phyloP scores from a whole-genome alignment of 768 basidiomycete genomes.

The Lactifluus subvellereus region DNA sequence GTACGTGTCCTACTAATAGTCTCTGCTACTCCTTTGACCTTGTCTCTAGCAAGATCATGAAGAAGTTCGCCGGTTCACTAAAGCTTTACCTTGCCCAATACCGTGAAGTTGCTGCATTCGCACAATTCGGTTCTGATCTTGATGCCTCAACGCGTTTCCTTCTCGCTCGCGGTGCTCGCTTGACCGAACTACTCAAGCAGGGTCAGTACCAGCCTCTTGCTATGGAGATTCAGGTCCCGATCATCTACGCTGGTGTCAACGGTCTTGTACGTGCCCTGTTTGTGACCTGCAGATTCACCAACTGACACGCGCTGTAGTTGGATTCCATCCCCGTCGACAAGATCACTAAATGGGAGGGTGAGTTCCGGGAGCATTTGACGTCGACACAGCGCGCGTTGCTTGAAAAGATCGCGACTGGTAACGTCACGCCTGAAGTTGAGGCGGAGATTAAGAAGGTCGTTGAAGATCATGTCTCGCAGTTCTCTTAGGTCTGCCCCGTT shows the following conservation, averaged over 20 bases:
- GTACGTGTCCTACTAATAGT: conserved; percentile 44
- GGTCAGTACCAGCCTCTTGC: conserved; percentile 95
- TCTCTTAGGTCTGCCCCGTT: conserved; percentile 39
- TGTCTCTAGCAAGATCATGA: conserved; percentile 85
- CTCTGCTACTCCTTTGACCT: conserved; percentile 2
- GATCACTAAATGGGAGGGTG: conserved; percentile 88
- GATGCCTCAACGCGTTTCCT: conserved; percentile 99
- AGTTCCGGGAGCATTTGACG: conserved; percentile 84
- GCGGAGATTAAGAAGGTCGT: conserved; percentile 92
- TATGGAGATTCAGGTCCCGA: conserved; percentile 95
- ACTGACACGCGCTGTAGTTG: conserved; percentile 44
- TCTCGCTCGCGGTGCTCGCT: conserved; percentile 93
- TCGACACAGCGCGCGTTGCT: conserved; percentile 71
- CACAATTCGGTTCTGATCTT: conserved; percentile 99
- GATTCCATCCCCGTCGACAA: conserved; percentile 93
- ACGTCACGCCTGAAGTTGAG: conserved; percentile 86
- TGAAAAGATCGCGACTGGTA: conserved; percentile 76
- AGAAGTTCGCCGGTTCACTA: conserved; percentile 99
- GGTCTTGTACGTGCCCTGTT: conserved; percentile 66
- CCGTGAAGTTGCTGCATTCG: conserved; percentile 99
- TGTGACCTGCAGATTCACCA: background rate
- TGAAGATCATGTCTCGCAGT: conserved; percentile 80
- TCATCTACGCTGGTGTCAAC: conserved; percentile 99
- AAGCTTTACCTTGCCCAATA: conserved; percentile 99
- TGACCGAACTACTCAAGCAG: conserved; percentile 97